Evolutionary conservation across 768 basidiomycete genomes (phyloP).

Genomic region (Tephrocybe sp.): DNA sequence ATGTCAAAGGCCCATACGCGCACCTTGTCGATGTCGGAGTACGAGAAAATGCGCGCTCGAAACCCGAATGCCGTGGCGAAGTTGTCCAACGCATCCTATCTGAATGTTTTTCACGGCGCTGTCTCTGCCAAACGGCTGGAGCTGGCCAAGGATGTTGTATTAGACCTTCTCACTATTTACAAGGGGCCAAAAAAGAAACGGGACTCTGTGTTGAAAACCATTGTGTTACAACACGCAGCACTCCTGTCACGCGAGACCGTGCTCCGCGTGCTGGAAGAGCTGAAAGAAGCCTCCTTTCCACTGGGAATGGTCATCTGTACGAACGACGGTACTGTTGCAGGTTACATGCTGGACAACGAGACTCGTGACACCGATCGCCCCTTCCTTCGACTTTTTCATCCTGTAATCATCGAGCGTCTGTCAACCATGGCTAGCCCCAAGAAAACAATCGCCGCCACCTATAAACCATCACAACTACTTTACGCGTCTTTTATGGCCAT

Average conservation of each 20-base stretch:
- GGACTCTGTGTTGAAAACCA: slow-evolving; percentile 9
- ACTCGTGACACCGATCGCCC: slow-evolving; percentile 19
- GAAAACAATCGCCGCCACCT: slow-evolving; percentile 30
- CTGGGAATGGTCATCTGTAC: slow-evolving; percentile 10
- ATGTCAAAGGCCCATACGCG: slow-evolving; percentile 8
- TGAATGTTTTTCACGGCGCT: slow-evolving; percentile 8
- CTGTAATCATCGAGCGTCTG: slow-evolving; percentile 27
- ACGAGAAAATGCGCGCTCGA: slow-evolving; percentile 7
- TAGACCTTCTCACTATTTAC: slow-evolving; percentile 23
- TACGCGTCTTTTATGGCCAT: slow-evolving; percentile 42
- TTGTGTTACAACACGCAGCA: slow-evolving; percentile 13
- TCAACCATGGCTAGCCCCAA: slow-evolving; percentile 22
- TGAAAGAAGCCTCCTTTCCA: slow-evolving; percentile 9
- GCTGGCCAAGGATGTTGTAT: slow-evolving; percentile 20
- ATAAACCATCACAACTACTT: slow-evolving; percentile 37
- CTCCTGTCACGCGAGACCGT: slow-evolving; percentile 12
- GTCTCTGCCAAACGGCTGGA: neutral
- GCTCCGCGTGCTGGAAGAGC: slow-evolving; percentile 17
- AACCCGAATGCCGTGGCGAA: slow-evolving; percentile 8
- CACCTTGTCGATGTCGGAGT: neutral
- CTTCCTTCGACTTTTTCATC: slow-evolving; percentile 26
- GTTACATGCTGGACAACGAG: slow-evolving; percentile 17
- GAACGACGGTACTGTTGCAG: slow-evolving; percentile 13
- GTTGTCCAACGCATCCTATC: slow-evolving; percentile 8
- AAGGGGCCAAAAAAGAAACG: slow-evolving; percentile 4